Evolutionary conservation across 1,284 basidiomycete species (phyloP), one percentile per base, ranked within the genome.

Genomic region (Sanguinoderma infundibulare): DNA sequence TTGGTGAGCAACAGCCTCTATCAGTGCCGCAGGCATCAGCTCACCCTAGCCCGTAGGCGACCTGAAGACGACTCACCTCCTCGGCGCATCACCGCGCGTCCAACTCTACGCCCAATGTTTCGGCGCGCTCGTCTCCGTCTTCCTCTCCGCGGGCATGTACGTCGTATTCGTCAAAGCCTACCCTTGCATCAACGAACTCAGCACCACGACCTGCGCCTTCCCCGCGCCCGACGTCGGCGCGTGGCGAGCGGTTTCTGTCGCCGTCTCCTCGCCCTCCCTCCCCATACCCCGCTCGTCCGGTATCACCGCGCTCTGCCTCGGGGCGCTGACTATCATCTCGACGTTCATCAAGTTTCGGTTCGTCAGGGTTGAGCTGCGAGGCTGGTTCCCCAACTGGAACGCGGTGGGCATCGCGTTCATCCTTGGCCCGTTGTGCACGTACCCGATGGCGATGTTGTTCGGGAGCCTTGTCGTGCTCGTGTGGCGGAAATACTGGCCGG

Each of bases 51-150:
- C 28, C 55, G 83, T 84, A 67, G 83, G 87, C 59, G 89, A 91
- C 68, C 74, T 91, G 69, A 89, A 90, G 75, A 87, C 89, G 6
- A 87, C 85, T 57, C 89, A 90, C 72, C 80, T 90, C 51, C 79
- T 90, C n/a, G 79, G 87, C 30, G 86, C 87, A n/a, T 85, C 85
- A 62, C 89, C 89, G 17, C 79, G 77, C 58, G 83, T 83, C 65
- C 86, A 90, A 75, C 89, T 90, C 72, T 81, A 84, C 68, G 85
- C 85, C 22, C 86, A 87, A 72, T 75, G 86, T 17, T 77, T 74
- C 56, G 86, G 86, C 50, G 78, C 85, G 15, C 77, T 86, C 56
- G 83, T 87, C 50, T 81, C 86, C 30, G 78, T 86, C 53, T 87
- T 87, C 77, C 75, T 87, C 69, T 80, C 77, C 53, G 77, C 79